A percentile compares a stretch with the other conserved stretches of the same genome.
Conservation (phyloP, 352 stramenopile genomes). For the Globisporangium parvum region DNA sequence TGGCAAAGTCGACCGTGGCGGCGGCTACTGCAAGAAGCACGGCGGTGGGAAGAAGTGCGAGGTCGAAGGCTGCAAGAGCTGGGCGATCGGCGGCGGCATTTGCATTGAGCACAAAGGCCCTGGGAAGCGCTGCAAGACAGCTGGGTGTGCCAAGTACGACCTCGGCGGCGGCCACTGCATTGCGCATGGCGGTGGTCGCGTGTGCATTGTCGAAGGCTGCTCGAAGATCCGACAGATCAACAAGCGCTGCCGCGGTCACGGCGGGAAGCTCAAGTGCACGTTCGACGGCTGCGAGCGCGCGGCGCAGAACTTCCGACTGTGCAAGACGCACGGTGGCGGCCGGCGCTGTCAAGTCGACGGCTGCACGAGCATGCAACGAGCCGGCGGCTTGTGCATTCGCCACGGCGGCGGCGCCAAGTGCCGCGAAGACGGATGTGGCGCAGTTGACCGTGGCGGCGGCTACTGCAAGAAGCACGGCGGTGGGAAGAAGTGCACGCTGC, state of each 20-base stretch:
- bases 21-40: slow-evolving; percentile 77
- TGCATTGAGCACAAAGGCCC: slow-evolving; percentile 74
- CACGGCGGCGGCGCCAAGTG: slow-evolving; percentile 79
- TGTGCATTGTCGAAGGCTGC: slow-evolving; percentile 80
- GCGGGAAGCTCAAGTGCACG: slow-evolving; percentile 72
- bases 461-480: slow-evolving; percentile 82
- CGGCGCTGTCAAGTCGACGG: slow-evolving; percentile 68
- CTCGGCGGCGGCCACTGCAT: slow-evolving; percentile 82
- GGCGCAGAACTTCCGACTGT: slow-evolving; percentile 77
- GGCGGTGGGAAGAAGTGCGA: slow-evolving; percentile 85
- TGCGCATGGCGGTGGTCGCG: slow-evolving; percentile 72
- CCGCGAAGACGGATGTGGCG: slow-evolving; percentile 49
- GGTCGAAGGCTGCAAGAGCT: slow-evolving; percentile 66
- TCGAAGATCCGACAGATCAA: slow-evolving; percentile 84
- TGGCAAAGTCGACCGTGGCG: slow-evolving; percentile 74
- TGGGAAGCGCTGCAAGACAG: slow-evolving; percentile 72
- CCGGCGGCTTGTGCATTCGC: slow-evolving; percentile 78
- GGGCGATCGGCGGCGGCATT: slow-evolving; percentile 72
- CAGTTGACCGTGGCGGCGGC: slow-evolving; percentile 72
- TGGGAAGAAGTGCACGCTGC: slow-evolving; percentile 67
- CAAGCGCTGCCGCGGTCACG: slow-evolving; percentile 77
- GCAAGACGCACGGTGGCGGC: slow-evolving; percentile 75
- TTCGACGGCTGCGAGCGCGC: slow-evolving; percentile 74
- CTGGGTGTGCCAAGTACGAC: slow-evolving; percentile 77
- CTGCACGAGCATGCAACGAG: slow-evolving; percentile 82